phyloP scores from a whole-genome alignment of 1,139 yeast species.

The Saccharomyces hybrid region DNA sequence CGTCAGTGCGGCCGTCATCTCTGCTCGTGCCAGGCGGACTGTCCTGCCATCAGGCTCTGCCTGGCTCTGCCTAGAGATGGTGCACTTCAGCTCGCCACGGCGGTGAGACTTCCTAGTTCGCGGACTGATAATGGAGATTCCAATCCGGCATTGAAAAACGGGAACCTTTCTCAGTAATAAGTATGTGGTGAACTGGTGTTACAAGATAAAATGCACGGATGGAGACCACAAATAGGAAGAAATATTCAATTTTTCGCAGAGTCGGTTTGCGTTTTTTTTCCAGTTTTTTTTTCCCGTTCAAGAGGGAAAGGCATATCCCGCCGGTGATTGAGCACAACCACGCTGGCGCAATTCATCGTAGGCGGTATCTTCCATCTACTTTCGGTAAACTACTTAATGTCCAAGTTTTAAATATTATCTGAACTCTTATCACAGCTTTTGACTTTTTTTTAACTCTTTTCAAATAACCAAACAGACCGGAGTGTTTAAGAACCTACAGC shows the following conservation, averaged over 20 bases:
- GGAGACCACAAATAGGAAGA: not conserved
- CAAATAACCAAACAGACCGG: conserved; percentile 54
- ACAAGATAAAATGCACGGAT: not conserved
- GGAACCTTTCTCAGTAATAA: no score
- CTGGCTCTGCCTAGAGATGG: not conserved
- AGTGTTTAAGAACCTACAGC: conserved; percentile 46
- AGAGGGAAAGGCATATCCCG: not conserved
- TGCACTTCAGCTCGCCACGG: not conserved
- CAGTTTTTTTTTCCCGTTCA: not conserved
- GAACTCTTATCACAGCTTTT: not conserved
- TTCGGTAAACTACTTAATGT: not conserved
- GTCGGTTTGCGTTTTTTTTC: not conserved
- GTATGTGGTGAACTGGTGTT: not conserved
- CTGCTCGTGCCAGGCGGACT: not conserved
- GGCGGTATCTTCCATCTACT: not conserved
- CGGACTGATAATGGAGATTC: no score
- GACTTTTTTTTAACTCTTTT: not conserved
- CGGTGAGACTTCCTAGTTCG: not conserved
- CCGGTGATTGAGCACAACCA: not conserved
- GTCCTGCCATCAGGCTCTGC: not conserved
- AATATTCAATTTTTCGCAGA: no score
- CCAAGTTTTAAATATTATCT: not conserved
- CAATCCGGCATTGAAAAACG: no score
- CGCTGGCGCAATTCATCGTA: not conserved
- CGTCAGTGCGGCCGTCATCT: not conserved